Evolutionary conservation across 345 rosid species (phyloP).

Genomic region (Lepidium aucheri): DNA sequence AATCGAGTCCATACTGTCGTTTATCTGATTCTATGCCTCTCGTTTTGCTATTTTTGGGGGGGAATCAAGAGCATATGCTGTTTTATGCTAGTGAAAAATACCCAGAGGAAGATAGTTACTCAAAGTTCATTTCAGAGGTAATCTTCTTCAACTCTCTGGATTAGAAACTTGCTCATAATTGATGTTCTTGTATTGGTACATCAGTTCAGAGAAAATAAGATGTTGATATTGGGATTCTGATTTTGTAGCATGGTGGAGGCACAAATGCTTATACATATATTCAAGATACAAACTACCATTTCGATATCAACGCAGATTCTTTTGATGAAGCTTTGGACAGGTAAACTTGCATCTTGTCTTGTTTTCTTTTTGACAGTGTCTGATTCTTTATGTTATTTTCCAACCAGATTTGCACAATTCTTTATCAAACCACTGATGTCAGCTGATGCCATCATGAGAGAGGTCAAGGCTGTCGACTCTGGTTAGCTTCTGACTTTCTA

Average conservation of each 20-base stretch:
- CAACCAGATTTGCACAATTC: not conserved
- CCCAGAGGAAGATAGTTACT: constrained; percentile 73
- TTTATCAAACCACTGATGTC: no score
- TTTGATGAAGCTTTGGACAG: constrained; percentile 28
- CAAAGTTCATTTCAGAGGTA: constrained; percentile 66
- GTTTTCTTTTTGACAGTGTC: not conserved
- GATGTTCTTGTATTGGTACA: not conserved
- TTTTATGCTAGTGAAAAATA: constrained; percentile 9
- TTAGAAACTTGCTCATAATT: not conserved
- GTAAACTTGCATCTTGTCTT: constrained; percentile 5
- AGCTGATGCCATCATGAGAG: no score
- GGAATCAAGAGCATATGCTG: constrained; percentile 15
- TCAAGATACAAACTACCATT: constrained; percentile 40
- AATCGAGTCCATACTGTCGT: not conserved
- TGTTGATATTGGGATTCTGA: not conserved
- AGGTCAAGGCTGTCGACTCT: constrained; percentile 54
- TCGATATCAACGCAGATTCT: constrained; percentile 34
- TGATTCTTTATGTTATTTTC: constrained; percentile 3
- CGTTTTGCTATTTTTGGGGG: not conserved
- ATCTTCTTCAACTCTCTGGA: not conserved
- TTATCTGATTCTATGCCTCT: not conserved
- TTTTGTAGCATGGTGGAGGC: constrained; percentile 67
- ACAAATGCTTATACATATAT: constrained; percentile 69
- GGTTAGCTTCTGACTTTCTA: constrained; percentile 35
- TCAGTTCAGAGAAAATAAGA: not conserved